Conservation (phyloP, 2,329 filamentous ascomycete genomes). For the Clonostachys sp. region DNA sequence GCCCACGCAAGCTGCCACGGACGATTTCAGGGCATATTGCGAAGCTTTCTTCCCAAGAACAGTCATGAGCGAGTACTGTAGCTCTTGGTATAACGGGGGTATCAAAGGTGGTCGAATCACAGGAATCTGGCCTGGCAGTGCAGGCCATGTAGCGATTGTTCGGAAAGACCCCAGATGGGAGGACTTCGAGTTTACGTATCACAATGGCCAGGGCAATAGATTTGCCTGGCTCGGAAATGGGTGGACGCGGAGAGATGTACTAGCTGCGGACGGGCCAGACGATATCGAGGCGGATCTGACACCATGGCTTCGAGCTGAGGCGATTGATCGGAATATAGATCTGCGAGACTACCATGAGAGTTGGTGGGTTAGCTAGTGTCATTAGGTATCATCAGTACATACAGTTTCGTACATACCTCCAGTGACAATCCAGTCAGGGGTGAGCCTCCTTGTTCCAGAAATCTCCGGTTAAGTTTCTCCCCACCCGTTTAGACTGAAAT, state of each 20-base stretch:
- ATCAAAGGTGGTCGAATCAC: constrained; percentile 58
- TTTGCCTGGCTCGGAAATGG: constrained; percentile 66
- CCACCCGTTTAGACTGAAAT: too few species aligned
- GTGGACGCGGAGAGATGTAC: constrained; percentile 52
- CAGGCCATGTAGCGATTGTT: constrained; percentile 55
- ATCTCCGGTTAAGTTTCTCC: too few species aligned
- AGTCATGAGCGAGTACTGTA: constrained; percentile 57
- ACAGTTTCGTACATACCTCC: too few species aligned
- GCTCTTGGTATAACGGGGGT: constrained; percentile 69
- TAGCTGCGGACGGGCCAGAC: too few species aligned
- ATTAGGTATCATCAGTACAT: too few species aligned
- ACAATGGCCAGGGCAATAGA: constrained; percentile 35
- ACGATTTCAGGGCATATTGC: constrained; percentile 58
- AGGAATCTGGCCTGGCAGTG: constrained; percentile 66
- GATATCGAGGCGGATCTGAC: constrained; percentile 55
- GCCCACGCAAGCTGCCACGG: constrained; percentile 53
- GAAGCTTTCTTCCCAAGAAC: constrained; percentile 51
- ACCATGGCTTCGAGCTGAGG: constrained; percentile 46
- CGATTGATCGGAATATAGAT: constrained; percentile 47
- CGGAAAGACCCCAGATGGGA: constrained; percentile 51
- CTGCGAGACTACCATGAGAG: constrained; percentile 60
- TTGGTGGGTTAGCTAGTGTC: constrained; percentile 46
- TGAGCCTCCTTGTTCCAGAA: too few species aligned
- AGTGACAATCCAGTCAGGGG: too few species aligned
- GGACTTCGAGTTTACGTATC: constrained; percentile 46